Evolutionary conservation across 2,329 filamentous ascomycete species (phyloP).

Genomic region (Aurifilum marmelostoma): DNA sequence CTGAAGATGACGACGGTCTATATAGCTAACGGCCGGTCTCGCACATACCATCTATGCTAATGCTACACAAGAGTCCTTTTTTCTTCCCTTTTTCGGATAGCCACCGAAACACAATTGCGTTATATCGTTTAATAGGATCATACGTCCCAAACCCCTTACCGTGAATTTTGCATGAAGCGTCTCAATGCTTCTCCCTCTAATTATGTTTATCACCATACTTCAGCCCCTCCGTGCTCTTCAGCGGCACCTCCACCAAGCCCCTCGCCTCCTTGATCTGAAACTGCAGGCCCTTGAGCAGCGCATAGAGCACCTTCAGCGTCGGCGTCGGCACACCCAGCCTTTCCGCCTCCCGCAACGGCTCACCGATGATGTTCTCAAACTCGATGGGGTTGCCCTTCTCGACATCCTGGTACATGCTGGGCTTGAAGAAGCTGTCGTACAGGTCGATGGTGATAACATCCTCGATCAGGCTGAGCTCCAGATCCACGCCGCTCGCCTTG

Average conservation of each 20-base stretch:
- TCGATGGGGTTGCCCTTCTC: slow-evolving; percentile 59
- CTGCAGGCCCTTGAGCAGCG: slow-evolving; percentile 52
- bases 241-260: slow-evolving; percentile 40
- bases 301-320: slow-evolving; percentile 52
- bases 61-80: too few species aligned
- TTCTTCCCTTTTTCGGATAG: too few species aligned
- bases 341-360: slow-evolving; percentile 57
- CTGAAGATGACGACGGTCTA: too few species aligned
- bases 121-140: too few species aligned
- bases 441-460: slow-evolving; percentile 52
- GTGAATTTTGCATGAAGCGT: background rate
- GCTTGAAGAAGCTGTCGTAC: slow-evolving; percentile 51
- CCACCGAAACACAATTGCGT: too few species aligned
- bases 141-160: too few species aligned
- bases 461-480: slow-evolving; percentile 49
- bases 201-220: slow-evolving; percentile 32
- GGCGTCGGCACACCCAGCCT: slow-evolving; percentile 52
- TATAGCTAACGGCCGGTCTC: too few species aligned
- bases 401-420: slow-evolving; percentile 58
- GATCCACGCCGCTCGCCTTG: slow-evolving; percentile 44
- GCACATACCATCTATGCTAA: background rate
- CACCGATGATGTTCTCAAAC: slow-evolving; percentile 59
- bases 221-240: slow-evolving; percentile 20
- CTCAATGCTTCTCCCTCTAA: slow-evolving; percentile 21
- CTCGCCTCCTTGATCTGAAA: slow-evolving; percentile 49